phyloP scores from a whole-genome alignment of 148 eudicot genomes.

The Amaranthus hypochondriacus region DNA sequence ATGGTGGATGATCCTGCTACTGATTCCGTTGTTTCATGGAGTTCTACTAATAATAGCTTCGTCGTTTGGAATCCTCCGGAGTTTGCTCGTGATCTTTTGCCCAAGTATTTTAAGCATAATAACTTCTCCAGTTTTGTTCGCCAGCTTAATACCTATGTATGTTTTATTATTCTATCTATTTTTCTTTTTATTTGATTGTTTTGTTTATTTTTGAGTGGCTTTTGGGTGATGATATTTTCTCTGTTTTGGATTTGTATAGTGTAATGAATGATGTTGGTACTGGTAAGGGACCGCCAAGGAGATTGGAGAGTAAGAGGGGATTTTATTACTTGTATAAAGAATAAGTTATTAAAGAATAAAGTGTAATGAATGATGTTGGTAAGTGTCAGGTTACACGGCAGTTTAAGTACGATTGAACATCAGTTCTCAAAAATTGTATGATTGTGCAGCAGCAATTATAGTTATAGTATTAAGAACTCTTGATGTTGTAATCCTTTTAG shows the following conservation, averaged over 20 bases:
- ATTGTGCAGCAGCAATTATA: background rate
- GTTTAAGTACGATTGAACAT: too few relatives aligned
- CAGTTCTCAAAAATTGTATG: background rate
- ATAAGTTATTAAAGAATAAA: background rate
- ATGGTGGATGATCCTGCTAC: constrained; percentile 70
- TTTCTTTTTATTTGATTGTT: background rate
- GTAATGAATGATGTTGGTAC: background rate
- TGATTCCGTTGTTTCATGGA: constrained; percentile 75
- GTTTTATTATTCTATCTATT: constrained; percentile 25
- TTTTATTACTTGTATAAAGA: background rate
- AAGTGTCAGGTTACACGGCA: background rate
- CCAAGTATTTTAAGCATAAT: constrained; percentile 81
- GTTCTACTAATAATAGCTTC: constrained; percentile 68
- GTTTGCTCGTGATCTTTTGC: constrained; percentile 65
- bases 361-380: background rate
- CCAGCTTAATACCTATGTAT: constrained; percentile 81
- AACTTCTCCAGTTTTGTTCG: constrained; percentile 94
- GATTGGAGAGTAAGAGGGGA: background rate
- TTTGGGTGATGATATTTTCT: background rate
- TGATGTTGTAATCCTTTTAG: background rate
- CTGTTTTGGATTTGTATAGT: background rate
- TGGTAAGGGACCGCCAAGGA: background rate
- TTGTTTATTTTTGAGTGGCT: too few relatives aligned
- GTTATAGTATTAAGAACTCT: background rate
- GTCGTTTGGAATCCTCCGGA: constrained; percentile 89